A percentile compares a stretch with the other conserved stretches of the same genome.
Evolutionary conservation across 1,284 basidiomycete species (phyloP).

Genomic region (Fomitopsis palustris): DNA sequence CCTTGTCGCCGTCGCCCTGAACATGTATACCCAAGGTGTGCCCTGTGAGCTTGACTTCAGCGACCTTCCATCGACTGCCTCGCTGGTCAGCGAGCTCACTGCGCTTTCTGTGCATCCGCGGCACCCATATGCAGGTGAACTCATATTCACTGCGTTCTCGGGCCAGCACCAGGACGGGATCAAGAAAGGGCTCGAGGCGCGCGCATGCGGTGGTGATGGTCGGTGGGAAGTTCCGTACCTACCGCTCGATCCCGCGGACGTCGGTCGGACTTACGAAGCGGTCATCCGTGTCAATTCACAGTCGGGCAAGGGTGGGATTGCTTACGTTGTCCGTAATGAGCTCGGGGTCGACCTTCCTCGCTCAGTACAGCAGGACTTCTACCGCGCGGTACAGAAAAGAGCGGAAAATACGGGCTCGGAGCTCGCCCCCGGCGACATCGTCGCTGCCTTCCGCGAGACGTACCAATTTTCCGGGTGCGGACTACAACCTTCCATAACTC

Average conservation of each 20-base stretch:
- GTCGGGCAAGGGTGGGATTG: slow-evolving; percentile 93
- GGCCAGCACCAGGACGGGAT: slow-evolving; percentile 99
- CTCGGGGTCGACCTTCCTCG: slow-evolving; percentile 91
- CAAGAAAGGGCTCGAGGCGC: slow-evolving; percentile 92
- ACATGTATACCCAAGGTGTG: slow-evolving; percentile 96
- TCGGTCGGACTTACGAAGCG: slow-evolving; percentile 95
- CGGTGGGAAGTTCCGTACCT: slow-evolving; percentile 95
- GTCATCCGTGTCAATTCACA: slow-evolving; percentile 99
- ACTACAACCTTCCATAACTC: too few species aligned
- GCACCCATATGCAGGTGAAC: slow-evolving; percentile 96
- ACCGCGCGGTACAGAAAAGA: slow-evolving; percentile 87
- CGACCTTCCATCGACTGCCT: slow-evolving; percentile 88
- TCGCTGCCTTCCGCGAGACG: slow-evolving; percentile 78
- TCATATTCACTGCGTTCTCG: slow-evolving; percentile 99
- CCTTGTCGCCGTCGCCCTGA: slow-evolving; percentile 93
- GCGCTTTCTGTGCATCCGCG: slow-evolving; percentile 95
- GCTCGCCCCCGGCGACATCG: slow-evolving; percentile 95
- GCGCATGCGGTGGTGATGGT: slow-evolving; percentile 63
- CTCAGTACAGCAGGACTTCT: slow-evolving; percentile 96
- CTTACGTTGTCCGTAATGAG: slow-evolving; percentile 94
- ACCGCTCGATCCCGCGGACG: slow-evolving; percentile 94
- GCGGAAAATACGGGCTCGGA: slow-evolving; percentile 94
- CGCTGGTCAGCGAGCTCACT: slow-evolving; percentile 94
- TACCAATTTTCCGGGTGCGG: slow-evolving; percentile 78
- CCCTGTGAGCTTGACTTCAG: slow-evolving; percentile 88